Percentiles rank a stretch among this genome's conserved stretches.
These are phyloP conservation scores for Phlebiopsis flavidoalba DNA, from an alignment of 768 basidiomycete species.

Conservation along the genomic window DNA sequence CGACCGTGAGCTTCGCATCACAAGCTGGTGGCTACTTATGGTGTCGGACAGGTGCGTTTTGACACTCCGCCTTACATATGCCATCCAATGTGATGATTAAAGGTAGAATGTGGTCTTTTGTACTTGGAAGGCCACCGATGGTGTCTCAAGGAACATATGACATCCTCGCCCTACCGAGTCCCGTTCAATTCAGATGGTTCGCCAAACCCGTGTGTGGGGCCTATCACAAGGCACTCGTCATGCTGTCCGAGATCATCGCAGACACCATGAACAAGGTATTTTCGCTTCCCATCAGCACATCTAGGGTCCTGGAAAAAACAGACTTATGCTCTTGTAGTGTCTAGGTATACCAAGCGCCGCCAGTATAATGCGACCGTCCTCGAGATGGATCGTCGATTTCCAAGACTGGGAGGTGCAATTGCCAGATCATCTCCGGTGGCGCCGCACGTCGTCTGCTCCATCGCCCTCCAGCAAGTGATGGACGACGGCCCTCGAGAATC, in stretches of 20 bases:
- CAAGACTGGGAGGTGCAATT: slow-evolving; percentile 39
- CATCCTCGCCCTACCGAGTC: slow-evolving; percentile 21
- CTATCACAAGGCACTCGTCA: slow-evolving; percentile 33
- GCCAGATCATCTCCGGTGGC: slow-evolving; percentile 35
- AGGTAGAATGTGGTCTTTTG: slow-evolving; percentile 36
- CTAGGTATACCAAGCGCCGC: slow-evolving; percentile 13
- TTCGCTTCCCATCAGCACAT: not conserved
- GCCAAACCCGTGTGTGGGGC: slow-evolving; percentile 31
- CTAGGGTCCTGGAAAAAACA: not conserved
- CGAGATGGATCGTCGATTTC: slow-evolving; percentile 38
- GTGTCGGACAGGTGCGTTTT: slow-evolving; percentile 17
- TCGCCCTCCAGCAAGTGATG: not conserved
- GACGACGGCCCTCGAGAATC: not conserved
- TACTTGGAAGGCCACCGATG: slow-evolving; percentile 42
- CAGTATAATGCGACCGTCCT: slow-evolving; percentile 32
- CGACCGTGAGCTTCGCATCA: slow-evolving; percentile 19
- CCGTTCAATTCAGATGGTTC: slow-evolving; percentile 18
- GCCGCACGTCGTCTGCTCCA: slow-evolving; percentile 18
- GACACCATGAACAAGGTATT: slow-evolving; percentile 39
- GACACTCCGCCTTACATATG: no score
- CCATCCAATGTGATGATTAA: not conserved
- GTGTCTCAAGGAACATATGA: slow-evolving; percentile 34
- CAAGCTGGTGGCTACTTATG: slow-evolving; percentile 23
- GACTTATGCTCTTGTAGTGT: slow-evolving; percentile 10
- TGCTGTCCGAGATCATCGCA: slow-evolving; percentile 33